A percentile compares a stretch with the other conserved stretches of the same genome.
Conservation (phyloP, 331 rosid genomes). For the Malus hybrid region DNA sequence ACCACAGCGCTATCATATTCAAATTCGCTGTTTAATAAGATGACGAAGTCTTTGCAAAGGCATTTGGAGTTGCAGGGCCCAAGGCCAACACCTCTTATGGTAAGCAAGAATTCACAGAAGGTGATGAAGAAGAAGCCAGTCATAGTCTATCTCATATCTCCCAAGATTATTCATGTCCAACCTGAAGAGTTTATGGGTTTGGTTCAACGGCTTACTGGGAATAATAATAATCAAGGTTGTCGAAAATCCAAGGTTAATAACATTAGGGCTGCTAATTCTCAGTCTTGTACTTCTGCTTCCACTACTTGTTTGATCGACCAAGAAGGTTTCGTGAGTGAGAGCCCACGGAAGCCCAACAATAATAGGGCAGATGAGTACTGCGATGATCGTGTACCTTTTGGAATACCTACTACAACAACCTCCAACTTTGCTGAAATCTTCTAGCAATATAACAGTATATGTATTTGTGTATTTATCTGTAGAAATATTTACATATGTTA, state of each 20-base stretch:
- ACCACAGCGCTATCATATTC: background rate
- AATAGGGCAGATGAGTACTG: background rate
- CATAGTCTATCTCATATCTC: slow-evolving; percentile 29
- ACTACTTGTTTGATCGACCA: background rate
- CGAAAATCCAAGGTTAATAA: background rate
- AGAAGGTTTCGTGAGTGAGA: background rate
- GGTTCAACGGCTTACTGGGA: slow-evolving; percentile 43
- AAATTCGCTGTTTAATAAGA: too few species aligned
- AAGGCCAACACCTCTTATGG: slow-evolving; percentile 24
- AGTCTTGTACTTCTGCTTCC: background rate
- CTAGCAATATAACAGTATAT: background rate
- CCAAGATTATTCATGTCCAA: slow-evolving; percentile 35
- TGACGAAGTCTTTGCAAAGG: background rate
- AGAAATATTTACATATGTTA: background rate
- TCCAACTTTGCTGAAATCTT: background rate
- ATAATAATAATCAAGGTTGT: background rate
- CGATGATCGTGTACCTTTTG: background rate
- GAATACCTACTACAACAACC: background rate
- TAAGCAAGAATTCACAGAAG: slow-evolving; percentile 15
- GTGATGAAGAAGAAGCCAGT: slow-evolving; percentile 30
- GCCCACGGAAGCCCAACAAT: background rate
- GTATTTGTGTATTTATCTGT: background rate
- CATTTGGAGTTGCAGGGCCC: slow-evolving; percentile 22
- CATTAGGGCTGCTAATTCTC: background rate
- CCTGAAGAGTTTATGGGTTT: slow-evolving; percentile 39